Conservation (phyloP, 2,329 filamentous ascomycete species). For the Cladosporium phlei region DNA sequence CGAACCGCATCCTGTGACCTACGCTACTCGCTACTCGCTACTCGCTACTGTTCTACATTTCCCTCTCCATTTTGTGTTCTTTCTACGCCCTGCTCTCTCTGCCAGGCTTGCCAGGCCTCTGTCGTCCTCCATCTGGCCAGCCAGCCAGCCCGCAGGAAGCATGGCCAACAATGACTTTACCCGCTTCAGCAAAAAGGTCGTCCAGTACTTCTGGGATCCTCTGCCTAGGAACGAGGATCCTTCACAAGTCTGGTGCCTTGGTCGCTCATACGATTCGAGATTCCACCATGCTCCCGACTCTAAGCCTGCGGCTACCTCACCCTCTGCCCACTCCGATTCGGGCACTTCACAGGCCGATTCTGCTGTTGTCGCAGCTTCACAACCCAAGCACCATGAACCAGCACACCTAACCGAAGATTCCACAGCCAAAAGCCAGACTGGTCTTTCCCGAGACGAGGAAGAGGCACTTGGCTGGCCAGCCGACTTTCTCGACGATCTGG, state of each 20-base stretch:
- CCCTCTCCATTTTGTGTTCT: neutral
- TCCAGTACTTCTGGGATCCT: slow-evolving; percentile 90
- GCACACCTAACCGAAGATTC: slow-evolving; percentile 22
- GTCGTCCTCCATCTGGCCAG: neutral
- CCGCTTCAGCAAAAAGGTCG: slow-evolving; percentile 69
- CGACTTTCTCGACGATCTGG: slow-evolving; percentile 85
- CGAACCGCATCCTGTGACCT: neutral
- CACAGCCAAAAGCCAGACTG: slow-evolving; percentile 25
- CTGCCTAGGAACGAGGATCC: slow-evolving; percentile 76
- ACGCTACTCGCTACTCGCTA: neutral
- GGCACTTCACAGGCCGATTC: slow-evolving; percentile 31
- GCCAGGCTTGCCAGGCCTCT: neutral
- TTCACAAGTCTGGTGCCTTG: slow-evolving; percentile 79
- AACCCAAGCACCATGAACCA: neutral
- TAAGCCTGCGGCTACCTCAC: slow-evolving; percentile 23
- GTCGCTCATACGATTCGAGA: slow-evolving; percentile 47
- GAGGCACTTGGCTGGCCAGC: slow-evolving; percentile 66
- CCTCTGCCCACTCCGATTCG: slow-evolving; percentile 28
- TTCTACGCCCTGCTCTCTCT: neutral
- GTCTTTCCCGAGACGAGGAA: slow-evolving; percentile 28
- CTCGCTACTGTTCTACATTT: too few relatives aligned
- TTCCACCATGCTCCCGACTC: slow-evolving; percentile 20
- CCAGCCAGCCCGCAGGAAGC: slow-evolving; percentile 12
- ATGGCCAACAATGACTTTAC: slow-evolving; percentile 70
- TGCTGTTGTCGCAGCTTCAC: slow-evolving; percentile 23